Percentiles rank a stretch among this genome's conserved stretches.
These are phyloP conservation scores for Pseudogymnoascus sp. DNA, from an alignment of 2,329 filamentous ascomycete species.

Conservation along the genomic window DNA sequence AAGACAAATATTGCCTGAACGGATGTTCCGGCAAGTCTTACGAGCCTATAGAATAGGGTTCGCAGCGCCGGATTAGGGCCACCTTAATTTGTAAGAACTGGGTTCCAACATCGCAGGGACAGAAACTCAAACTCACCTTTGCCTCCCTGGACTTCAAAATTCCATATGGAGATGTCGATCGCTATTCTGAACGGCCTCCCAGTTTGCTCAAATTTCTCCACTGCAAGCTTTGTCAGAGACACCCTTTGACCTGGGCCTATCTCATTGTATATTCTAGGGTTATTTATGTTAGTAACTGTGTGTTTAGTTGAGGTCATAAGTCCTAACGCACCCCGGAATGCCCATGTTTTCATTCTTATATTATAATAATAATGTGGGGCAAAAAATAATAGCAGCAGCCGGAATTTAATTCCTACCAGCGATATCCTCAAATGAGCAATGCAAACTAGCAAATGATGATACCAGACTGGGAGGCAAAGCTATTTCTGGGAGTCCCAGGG, in stretches of 20 bases:
- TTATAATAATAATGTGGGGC: background rate
- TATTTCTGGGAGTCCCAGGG: background rate
- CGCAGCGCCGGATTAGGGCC: constrained; percentile 85
- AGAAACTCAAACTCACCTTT: constrained; percentile 44
- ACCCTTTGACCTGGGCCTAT: constrained; percentile 75
- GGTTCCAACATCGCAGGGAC: background rate
- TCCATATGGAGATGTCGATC: constrained; percentile 94
- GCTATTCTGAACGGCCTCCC: constrained; percentile 74
- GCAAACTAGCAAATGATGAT: background rate
- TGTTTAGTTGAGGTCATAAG: background rate
- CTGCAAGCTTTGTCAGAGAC: constrained; percentile 73
- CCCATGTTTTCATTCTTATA: constrained; percentile 41
- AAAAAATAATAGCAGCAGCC: background rate
- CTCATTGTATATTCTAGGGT: constrained; percentile 73
- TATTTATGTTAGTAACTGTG: constrained; percentile 15
- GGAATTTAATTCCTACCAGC: background rate
- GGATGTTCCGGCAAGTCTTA: constrained; percentile 67
- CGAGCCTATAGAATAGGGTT: constrained; percentile 85
- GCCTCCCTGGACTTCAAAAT: constrained; percentile 84
- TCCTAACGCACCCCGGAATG: constrained; percentile 51
- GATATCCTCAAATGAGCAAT: background rate
- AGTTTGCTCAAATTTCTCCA: constrained; percentile 65
- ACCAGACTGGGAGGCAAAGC: background rate
- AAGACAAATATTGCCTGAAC: constrained; percentile 87
- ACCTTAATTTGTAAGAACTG: constrained; percentile 38